A percentile compares a stretch with the other conserved stretches of the same genome.
phyloP scores from a whole-genome alignment of 2,329 filamentous ascomycete species.

The Corniculantispora saksenae region DNA sequence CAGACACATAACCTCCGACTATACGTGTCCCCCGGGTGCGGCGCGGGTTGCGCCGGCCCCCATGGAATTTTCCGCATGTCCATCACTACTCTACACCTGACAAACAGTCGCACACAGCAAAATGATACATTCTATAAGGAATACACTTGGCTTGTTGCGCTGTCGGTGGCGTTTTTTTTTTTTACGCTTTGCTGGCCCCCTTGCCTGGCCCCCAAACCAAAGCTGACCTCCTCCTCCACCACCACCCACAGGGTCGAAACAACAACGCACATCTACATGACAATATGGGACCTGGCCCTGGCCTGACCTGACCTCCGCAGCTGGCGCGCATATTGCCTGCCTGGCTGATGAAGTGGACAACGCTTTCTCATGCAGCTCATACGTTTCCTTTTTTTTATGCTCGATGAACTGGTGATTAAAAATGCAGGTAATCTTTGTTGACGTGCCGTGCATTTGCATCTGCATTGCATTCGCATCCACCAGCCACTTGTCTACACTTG shows the following conservation, averaged over 20 bases:
- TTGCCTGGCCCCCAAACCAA: background rate
- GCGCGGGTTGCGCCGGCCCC: background rate
- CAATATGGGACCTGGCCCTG: too few species aligned
- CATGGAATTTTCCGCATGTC: background rate
- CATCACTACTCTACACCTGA: background rate
- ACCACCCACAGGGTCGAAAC: background rate
- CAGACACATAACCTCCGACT: background rate
- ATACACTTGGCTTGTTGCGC: background rate
- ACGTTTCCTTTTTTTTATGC: background rate
- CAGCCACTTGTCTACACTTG: too few species aligned
- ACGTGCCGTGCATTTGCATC: background rate
- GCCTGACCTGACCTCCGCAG: too few species aligned
- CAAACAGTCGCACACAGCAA: background rate
- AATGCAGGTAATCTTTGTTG: background rate
- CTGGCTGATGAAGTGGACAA: background rate
- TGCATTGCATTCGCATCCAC: background rate
- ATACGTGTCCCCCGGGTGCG: background rate
- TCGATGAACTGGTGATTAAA: constrained; percentile 14
- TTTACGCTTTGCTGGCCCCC: background rate
- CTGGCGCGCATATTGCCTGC: too few species aligned
- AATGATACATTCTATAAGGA: too few species aligned
- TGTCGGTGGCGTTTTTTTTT: background rate
- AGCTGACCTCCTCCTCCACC: too few species aligned
- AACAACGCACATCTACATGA: background rate
- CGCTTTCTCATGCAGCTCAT: constrained; percentile 10